Percentiles rank a stretch among this genome's conserved stretches.
Conservation (phyloP, 169 alveolate genomes). For the Eimeria necatrix region DNA sequence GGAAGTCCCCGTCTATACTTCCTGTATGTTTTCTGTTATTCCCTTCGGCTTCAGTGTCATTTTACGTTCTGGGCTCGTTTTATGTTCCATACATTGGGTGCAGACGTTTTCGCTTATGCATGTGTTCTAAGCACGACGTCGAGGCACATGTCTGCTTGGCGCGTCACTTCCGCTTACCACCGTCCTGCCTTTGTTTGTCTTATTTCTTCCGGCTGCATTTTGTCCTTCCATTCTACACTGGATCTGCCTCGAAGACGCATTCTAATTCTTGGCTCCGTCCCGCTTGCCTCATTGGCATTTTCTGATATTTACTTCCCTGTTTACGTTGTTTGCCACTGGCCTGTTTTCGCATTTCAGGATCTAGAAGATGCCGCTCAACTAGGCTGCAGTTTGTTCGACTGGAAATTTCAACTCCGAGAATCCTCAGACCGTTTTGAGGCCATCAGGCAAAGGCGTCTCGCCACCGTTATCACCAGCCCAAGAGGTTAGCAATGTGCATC, state of each 20-base stretch:
- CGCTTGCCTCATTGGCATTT: no score
- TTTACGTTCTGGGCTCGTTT: no score
- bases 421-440: slow-evolving; percentile 1
- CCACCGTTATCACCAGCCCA: not conserved
- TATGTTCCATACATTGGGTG: no score
- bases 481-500: not conserved
- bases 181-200: no score
- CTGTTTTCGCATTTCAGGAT: not conserved
- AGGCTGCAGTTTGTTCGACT: slow-evolving; percentile 24
- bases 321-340: not conserved
- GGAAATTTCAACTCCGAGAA: not conserved
- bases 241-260: no score
- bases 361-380: slow-evolving; percentile 2
- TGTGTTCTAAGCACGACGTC: no score
- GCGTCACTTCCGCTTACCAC: no score
- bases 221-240: not conserved
- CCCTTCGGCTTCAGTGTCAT: not conserved
- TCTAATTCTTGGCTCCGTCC: no score
- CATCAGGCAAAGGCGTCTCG: slow-evolving; percentile 1
- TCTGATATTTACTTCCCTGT: no score
- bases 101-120: no score
- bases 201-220: not conserved
- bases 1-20: not conserved
- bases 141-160: no score
- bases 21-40: not conserved